phyloP scores from a whole-genome alignment of 257 asterid species.

The Solanum chmielewskii region DNA sequence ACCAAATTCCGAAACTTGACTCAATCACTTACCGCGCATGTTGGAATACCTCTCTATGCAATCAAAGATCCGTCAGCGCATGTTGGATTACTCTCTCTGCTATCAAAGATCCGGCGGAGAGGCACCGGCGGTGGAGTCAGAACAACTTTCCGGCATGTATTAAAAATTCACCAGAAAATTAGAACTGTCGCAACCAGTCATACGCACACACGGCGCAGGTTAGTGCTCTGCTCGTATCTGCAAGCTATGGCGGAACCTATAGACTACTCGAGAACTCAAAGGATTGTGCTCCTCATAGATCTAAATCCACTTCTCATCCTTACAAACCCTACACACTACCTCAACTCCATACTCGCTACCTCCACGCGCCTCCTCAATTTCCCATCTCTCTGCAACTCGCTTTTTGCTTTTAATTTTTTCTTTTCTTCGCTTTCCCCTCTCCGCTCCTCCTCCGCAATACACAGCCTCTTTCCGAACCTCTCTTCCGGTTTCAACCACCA shows the following conservation, averaged over 20 bases:
- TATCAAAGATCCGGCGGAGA: neutral
- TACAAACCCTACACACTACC: conserved; percentile 38
- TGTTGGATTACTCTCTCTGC: neutral
- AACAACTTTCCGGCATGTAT: conserved; percentile 2
- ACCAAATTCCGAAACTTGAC: neutral
- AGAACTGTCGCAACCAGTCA: neutral
- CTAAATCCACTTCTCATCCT: conserved; percentile 56
- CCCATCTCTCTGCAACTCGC: conserved; percentile 46
- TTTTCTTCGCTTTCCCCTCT: conserved; percentile 76
- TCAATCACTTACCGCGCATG: conserved; percentile 6
- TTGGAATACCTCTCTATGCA: neutral
- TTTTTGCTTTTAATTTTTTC: conserved; percentile 65
- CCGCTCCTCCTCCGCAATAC: conserved; percentile 36
- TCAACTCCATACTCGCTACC: conserved; percentile 35
- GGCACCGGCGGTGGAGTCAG: neutral
- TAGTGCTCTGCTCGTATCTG: neutral
- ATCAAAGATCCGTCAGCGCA: neutral
- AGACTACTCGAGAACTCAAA: conserved; percentile 50
- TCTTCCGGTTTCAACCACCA: conserved; percentile 26
- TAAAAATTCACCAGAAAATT: neutral
- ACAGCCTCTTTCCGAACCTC: conserved; percentile 15
- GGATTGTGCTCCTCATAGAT: conserved; percentile 67
- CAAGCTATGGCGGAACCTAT: conserved; percentile 30
- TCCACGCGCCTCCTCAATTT: conserved; percentile 52
- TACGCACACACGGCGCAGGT: conserved; percentile 4